Evolutionary conservation across 176 grass and related monocot species (phyloP).

Genomic region (Lolium perenne): DNA sequence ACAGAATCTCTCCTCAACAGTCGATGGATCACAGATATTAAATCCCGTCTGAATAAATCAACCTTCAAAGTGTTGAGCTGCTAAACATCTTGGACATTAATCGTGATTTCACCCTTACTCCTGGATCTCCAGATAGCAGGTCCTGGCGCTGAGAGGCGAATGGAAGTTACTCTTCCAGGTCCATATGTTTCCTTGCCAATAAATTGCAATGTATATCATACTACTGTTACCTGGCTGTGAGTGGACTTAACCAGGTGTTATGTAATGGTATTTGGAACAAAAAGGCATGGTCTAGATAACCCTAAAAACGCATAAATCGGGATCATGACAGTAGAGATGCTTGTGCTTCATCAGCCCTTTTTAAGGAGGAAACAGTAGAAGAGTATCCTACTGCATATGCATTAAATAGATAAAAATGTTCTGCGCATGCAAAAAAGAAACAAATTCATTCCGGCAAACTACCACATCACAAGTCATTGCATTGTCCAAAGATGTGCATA

Average conservation of each 20-base stretch:
- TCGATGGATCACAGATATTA: neutral
- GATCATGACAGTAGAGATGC: neutral
- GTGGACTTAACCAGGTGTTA: neutral
- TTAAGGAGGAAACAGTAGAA: neutral
- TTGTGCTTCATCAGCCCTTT: neutral
- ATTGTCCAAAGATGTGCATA: neutral
- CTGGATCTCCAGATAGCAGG: neutral
- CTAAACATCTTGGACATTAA: neutral
- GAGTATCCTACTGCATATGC: slow-evolving; percentile 1
- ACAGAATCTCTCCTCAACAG: neutral
- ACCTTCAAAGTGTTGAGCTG: neutral
- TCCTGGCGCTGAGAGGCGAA: neutral
- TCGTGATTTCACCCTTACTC: neutral
- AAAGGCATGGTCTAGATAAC: neutral
- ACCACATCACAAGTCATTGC: slow-evolving; percentile 5
- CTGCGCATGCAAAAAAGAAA: neutral
- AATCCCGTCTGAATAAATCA: neutral
- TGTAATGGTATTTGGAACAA: slow-evolving; percentile 2
- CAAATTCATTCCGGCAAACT: neutral
- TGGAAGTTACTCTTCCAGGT: neutral
- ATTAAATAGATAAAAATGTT: neutral
- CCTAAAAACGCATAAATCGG: neutral
- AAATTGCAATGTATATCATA: neutral
- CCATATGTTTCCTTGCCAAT: neutral
- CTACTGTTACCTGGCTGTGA: neutral